Evolutionary conservation across 306 rosid genomes (phyloP), one percentile per base, ranked within the genome.

Genomic region (Hippophae rhamnoides): DNA sequence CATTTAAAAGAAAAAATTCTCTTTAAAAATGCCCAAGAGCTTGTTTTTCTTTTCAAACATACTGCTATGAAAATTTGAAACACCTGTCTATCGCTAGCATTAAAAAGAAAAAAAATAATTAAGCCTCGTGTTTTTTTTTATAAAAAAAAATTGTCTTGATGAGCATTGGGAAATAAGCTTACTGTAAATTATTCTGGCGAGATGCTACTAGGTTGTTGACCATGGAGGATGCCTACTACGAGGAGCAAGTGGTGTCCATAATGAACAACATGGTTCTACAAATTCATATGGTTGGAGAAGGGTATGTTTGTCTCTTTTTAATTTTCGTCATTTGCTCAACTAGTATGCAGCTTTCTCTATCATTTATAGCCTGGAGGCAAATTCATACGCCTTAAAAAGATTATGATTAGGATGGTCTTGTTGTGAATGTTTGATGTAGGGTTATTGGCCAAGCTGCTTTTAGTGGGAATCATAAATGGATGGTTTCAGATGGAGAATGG

Each of bases 361-460:
- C 6, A 13, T 40, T 14, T 10, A 25, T 6, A 13, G 18, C 10
- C 14, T 43, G 25, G 23, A 10, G 8, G 40, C 10, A 7, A 62
- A 51, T 18, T 63, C 48, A 23, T 18, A 58, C 46, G 61, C 43
- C 53, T 26, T 52, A 45, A 12, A 14, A 59, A 51, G 54, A 47
- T 13, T n/a, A 46, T 53, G 52, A 43, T 7, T 46, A 47, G 58
- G 59, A 61, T 79, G 41, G 68, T 59, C 25, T 57, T 52, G 14
- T 64, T 72, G 57, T 52, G 38, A 42, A 60, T 64, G 26, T 69
- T 58, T 62, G 27, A 5, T 58, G 10, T 63, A 90, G 95, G 73
- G 66, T 78, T 65, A 74, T 89, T 72, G 94, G 97, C 65, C 79
- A 74, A 71, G 86, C 81, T 63, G 97, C 90, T 78, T 80, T 80